Percentiles rank a stretch among this genome's conserved stretches.
phyloP scores from a whole-genome alignment of 257 asterid species.

The Haberlea rhodopensis region DNA sequence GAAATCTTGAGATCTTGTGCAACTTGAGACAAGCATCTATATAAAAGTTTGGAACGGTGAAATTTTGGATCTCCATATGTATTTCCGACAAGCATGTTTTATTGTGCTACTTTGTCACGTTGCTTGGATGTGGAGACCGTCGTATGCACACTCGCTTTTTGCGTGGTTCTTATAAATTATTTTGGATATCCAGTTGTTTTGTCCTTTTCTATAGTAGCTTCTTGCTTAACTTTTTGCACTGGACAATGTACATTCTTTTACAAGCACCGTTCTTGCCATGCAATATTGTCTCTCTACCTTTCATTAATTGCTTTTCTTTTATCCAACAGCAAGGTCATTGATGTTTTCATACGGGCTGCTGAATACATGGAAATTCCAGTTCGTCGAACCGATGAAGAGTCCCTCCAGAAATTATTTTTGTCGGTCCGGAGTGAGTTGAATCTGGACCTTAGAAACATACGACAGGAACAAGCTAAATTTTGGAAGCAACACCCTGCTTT shows the following conservation, averaged over 20 bases:
- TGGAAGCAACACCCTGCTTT: constrained; percentile 98
- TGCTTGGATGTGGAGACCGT: constrained; percentile 8
- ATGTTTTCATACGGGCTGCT: constrained; percentile 89
- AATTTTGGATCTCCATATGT: constrained; percentile 8
- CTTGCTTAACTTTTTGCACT: no score
- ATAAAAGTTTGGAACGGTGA: constrained; percentile 8
- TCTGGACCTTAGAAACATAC: constrained; percentile 86
- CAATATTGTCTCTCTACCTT: constrained; percentile 13
- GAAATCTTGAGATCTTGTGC: constrained; percentile 7
- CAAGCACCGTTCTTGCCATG: no score
- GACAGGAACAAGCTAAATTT: constrained; percentile 94
- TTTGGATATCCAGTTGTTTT: background rate
- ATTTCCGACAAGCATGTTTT: constrained; percentile 11
- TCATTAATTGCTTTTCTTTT: constrained; percentile 23
- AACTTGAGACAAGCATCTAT: background rate
- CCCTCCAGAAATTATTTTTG: constrained; percentile 88
- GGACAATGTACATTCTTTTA: background rate
- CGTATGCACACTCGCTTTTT: background rate
- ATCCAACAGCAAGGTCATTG: constrained; percentile 92
- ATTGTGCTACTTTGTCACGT: background rate
- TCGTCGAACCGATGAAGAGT: constrained; percentile 91
- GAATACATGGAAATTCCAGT: constrained; percentile 98
- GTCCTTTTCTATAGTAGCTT: constrained; percentile 15
- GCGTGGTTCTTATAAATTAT: constrained; percentile 9
- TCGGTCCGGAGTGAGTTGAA: constrained; percentile 95